Evolutionary conservation across 805 yeast species (phyloP).

Genomic region (Metschnikowia aberdeeniae): DNA sequence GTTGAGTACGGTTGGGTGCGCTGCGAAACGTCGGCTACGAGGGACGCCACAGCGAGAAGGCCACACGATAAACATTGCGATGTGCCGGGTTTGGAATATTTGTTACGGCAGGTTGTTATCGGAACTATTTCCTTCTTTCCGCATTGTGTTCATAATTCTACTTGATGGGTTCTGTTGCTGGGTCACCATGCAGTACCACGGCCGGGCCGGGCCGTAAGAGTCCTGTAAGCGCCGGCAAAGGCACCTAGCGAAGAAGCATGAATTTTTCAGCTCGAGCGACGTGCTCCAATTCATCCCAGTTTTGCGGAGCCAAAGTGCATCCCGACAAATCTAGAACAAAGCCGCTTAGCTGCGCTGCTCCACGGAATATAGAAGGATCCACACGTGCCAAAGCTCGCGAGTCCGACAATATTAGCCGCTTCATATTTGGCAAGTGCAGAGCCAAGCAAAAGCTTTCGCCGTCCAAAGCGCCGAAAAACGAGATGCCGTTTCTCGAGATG

Average conservation of each 20-base stretch:
- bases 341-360: conserved; percentile 1
- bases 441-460: conserved; percentile 5
- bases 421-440: conserved; percentile 11
- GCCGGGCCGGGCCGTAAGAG: no score
- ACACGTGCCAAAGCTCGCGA: conserved; percentile 8
- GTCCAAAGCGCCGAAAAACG: conserved; percentile 9
- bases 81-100: background rate
- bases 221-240: background rate
- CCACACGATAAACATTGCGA: background rate
- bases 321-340: conserved; percentile 7
- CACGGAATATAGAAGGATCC: conserved; percentile 8
- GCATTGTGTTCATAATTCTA: no score
- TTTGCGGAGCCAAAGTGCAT: conserved; percentile 6
- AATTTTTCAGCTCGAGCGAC: background rate
- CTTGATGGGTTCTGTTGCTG: no score
- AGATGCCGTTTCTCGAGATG: conserved; percentile 20
- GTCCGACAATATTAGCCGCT: conserved; percentile 8
- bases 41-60: background rate
- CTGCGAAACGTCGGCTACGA: conserved; percentile 1
- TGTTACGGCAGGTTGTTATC: no score
- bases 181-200: no score
- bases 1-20: conserved; percentile 1
- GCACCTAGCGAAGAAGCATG: background rate
- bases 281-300: conserved; percentile 6
- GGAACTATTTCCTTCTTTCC: no score